Evolutionary conservation across 2,329 filamentous ascomycete species (phyloP).

Genomic region (Alternaria incomplexa): DNA sequence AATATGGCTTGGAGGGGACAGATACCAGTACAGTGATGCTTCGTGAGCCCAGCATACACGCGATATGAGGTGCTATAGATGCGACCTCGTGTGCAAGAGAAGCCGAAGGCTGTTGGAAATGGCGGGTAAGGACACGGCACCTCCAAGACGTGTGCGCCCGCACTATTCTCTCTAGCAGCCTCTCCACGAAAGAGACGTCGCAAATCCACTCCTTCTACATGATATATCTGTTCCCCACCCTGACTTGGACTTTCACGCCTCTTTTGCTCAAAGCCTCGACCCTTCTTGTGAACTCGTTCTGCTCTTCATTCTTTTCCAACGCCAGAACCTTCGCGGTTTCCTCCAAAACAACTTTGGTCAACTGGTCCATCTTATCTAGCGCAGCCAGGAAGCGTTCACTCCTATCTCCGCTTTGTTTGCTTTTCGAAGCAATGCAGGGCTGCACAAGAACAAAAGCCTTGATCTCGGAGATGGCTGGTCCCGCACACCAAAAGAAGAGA

Average conservation of each 20-base stretch:
- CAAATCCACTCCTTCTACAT: neutral
- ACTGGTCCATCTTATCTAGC: neutral
- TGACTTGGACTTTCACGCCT: neutral
- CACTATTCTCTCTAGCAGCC: neutral
- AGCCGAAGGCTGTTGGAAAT: neutral
- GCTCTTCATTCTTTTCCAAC: neutral
- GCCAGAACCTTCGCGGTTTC: neutral
- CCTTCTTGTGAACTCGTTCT: slow-evolving; percentile 5
- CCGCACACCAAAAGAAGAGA: slow-evolving; percentile 13
- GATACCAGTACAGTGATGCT: slow-evolving; percentile 42
- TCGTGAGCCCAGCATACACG: slow-evolving; percentile 19
- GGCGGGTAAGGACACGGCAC: neutral
- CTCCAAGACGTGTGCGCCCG: neutral
- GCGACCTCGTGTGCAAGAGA: neutral
- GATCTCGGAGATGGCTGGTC: neutral
- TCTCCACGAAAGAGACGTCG: neutral
- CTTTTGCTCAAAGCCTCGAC: neutral
- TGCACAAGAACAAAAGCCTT: slow-evolving; percentile 4
- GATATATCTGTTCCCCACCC: neutral
- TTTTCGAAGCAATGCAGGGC: neutral
- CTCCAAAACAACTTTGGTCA: neutral
- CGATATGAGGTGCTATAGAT: neutral
- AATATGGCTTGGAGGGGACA: slow-evolving; percentile 37
- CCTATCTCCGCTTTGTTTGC: neutral
- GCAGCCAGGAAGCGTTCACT: slow-evolving; percentile 1